Percentiles rank a stretch among this genome's conserved stretches.
phyloP scores from a whole-genome alignment of 768 basidiomycete species.

The Krasilnikovozyma curviuscula region DNA sequence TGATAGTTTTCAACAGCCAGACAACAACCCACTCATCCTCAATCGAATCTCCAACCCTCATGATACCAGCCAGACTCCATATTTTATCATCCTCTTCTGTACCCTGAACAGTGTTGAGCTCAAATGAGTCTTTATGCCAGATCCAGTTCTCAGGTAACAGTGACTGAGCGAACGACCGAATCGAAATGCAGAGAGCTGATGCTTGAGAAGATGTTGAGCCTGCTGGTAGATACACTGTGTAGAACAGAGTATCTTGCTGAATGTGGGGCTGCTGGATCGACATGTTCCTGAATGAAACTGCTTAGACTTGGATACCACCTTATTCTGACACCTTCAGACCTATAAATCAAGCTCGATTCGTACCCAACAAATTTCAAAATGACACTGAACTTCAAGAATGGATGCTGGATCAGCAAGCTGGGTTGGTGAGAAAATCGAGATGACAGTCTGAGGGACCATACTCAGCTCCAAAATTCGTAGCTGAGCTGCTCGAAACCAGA shows the following conservation, averaged over 20 bases:
- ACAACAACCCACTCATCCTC: constrained; percentile 96
- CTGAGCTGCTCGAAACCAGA: too few species aligned
- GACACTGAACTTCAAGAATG: too few species aligned
- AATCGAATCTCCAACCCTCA: constrained; percentile 88
- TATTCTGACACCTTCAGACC: too few species aligned
- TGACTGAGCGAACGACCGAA: background rate
- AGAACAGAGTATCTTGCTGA: constrained; percentile 10
- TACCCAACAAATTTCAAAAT: too few species aligned
- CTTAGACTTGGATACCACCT: constrained; percentile 27
- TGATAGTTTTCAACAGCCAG: constrained; percentile 66
- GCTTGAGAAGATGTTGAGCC: constrained; percentile 4
- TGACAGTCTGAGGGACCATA: too few species aligned
- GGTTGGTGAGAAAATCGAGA: too few species aligned
- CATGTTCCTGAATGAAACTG: constrained; percentile 26
- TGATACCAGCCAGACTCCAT: constrained; percentile 54
- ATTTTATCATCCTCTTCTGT: constrained; percentile 14
- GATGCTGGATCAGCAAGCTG: too few species aligned
- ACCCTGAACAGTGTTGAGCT: constrained; percentile 1
- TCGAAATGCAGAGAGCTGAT: background rate
- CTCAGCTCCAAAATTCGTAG: too few species aligned
- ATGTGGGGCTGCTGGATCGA: constrained; percentile 11
- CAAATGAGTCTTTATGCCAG: constrained; percentile 16
- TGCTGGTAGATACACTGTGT: background rate
- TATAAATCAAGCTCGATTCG: too few species aligned
- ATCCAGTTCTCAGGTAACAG: constrained; percentile 12